Evolutionary conservation across 805 yeast species (phyloP), one percentile per base, ranked within the genome.

Genomic region (Wickerhamiella dianesei): DNA sequence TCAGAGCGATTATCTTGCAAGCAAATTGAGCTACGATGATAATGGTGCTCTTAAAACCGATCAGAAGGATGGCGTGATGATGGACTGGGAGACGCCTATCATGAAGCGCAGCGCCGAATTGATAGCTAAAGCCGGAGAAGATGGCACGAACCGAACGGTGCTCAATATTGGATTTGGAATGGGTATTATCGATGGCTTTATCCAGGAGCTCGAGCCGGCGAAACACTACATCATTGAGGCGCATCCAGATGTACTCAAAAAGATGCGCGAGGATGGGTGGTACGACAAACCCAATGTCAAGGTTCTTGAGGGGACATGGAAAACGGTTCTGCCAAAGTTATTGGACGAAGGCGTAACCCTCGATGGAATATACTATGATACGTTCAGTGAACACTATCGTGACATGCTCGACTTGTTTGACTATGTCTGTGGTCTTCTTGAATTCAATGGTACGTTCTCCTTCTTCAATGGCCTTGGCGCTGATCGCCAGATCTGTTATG

Each of bases 111-210:
- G 94, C 1, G 81, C 94, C 47, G 78, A 82, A 32, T 67, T 89
- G 0, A 60, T 89, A n/a, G 79, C 80, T 59, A 68, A 68, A 43
- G 68, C 75, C 6, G 6, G 8, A n/a, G 39, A 36, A 17, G 19
- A 17, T 17, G 19, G 39, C 19, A n/a, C 5, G 19, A 22, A n/a
- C 14, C 21, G 25, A 4, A 44, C 47, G 1, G 77, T 89, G 2
- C 67, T 89, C 35, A 88, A 88, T 57, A 83, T 88, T 37, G 97
- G 97, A 0, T 88, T 89, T 61, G 97, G 97, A 2, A 85, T 88
- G 96, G 97, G 97, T 2, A 89, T 88, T 46, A 87, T 88, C 46
- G 97, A 88, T 61, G 66, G 76, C 1, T 76, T 80, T 73, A 82
- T 88, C 50, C 82, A 82, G 58, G 64, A 63, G 2, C 65, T 63